A percentile compares a stretch with the other conserved stretches of the same genome.
These are phyloP conservation scores for Vaucheria bursata DNA, from an alignment of 352 stramenopile species.

Conservation along the genomic window DNA sequence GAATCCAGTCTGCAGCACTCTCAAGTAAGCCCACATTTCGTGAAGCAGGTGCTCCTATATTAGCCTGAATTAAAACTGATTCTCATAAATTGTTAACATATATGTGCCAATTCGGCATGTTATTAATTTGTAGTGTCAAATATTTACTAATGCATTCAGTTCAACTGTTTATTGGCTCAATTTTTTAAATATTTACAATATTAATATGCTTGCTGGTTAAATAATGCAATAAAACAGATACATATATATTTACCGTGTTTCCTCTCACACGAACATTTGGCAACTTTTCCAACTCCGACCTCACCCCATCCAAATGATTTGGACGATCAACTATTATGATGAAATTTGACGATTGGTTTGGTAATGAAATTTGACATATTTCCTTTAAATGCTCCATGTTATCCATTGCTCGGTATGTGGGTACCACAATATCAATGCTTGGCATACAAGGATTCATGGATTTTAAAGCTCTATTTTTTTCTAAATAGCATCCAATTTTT, in stretches of 20 bases:
- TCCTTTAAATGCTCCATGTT: constrained; percentile 8
- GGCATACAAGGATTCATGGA: background rate
- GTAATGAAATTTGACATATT: constrained; percentile 24
- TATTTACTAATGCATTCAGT: background rate
- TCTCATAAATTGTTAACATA: background rate
- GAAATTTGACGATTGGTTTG: constrained; percentile 17
- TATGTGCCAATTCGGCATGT: background rate
- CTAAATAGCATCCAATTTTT: background rate
- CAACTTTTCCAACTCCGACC: constrained; percentile 14
- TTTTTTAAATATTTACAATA: too few species aligned
- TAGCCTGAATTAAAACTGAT: background rate
- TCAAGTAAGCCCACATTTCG: constrained; percentile 27
- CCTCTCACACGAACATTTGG: constrained; percentile 12
- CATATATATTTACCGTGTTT: background rate
- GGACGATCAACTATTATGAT: constrained; percentile 36
- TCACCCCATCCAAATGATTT: background rate
- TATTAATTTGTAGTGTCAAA: background rate
- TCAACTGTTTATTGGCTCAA: too few species aligned
- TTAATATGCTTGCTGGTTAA: too few species aligned
- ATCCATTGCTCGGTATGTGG: constrained; percentile 10
- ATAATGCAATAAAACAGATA: background rate
- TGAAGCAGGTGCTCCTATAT: constrained; percentile 24
- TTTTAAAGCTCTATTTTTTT: background rate
- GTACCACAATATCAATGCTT: constrained; percentile 5
- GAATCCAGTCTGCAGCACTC: constrained; percentile 24